Base-by-base conservation (phyloP, 1,284 basidiomycete species). In the Sporisorium iseilematis-ciliati region DNA sequence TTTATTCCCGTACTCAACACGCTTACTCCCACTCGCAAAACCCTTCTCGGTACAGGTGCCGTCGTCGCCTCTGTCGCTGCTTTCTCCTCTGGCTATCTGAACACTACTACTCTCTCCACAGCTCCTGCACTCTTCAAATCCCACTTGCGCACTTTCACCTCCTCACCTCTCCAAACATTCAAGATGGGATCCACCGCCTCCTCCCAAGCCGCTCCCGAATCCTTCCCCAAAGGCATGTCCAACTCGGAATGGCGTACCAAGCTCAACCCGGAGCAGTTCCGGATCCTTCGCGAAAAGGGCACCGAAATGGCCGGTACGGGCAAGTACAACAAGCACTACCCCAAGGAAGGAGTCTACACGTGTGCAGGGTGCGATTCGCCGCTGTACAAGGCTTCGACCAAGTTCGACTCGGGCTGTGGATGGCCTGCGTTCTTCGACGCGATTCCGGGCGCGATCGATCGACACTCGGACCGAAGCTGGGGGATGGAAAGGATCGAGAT, bases 361-460 rank as follows among this genome's bases (percentile, higher is more conserved):
- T 86, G 86, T 50, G 86, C 84, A 0, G 86, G 84, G 6, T 86
- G 86, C 71, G 71, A 80, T 25, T 75, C 84, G 45, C 85, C 85
- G 2, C 78, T 86, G 18, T 87, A 87, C 75, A 86, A 87, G 87
- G 93, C 92, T 79, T 89, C 88, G 33, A 94, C 93, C 74, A 97
- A 97, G 87, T 97, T 97, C 86, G 89, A 92, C 80, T 94, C 92
- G 62, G 93, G 94, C 11, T 97, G 94, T 82, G 95, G 94, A 33
- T 97, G 94, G 94, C 95, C 94, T n/a, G 94, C 94, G 0, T 97
- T 95, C 88, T 97, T 92, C 84, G 94, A 96, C 82, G 93, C 93
- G 3, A 90, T 97, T 65, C 95, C 94, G 1, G 95, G 94, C 38
- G 93, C 95, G 14, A 93, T 97, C n/a, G 89, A 86, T 59, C 88